Evolutionary conservation across 169 alveolate genomes (phyloP), one percentile per base, ranked within the genome.

Genomic region (Plasmodium coatneyi): DNA sequence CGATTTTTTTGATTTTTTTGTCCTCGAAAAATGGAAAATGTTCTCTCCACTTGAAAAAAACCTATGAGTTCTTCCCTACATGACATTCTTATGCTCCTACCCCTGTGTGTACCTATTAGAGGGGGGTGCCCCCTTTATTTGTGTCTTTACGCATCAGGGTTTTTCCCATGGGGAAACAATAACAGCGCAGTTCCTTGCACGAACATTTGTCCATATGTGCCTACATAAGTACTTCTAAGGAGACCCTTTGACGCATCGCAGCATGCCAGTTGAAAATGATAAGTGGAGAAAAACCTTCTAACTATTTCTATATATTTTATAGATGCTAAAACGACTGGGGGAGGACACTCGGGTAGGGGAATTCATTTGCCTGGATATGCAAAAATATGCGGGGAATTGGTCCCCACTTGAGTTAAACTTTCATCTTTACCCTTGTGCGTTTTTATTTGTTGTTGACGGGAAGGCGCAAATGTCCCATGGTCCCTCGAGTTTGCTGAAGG

Each of bases 401-500:
- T 19, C 16, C 36, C 28, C 74, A 60, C 34, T 60, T 25, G 28
- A 1, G 74, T 19, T 60, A 60, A 22, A 25, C 74, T 5, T 60
- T 9, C 74, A 2, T 0, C 56, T 10, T 19, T 25, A 60, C 34
- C 4, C 74, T 60, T 60, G 34, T 60, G 14, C 16, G 2, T 60
- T 60, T 60, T 60, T 60, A 60, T 60, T 60, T 60, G 28, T 22
- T 60, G 74, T 60, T 39, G 46, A 30, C n/a, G 82, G 54, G n/a
- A 74, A 30, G 28, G 46, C 54, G 32, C 82, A 74, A 36, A 36
- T 39, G 41, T 74, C 82, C 82, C 82, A 74, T 6, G 82, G 82
- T 74, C 82, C 82, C n/a, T 74, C 82, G 4, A 74, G 82, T 74
- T 74, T 74, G 54, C 82, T 74, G 30, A 74, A 74, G n/a, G 7